Evolutionary conservation across 1,139 yeast species (phyloP).

Genomic region (Trichomonascaceae sp.): DNA sequence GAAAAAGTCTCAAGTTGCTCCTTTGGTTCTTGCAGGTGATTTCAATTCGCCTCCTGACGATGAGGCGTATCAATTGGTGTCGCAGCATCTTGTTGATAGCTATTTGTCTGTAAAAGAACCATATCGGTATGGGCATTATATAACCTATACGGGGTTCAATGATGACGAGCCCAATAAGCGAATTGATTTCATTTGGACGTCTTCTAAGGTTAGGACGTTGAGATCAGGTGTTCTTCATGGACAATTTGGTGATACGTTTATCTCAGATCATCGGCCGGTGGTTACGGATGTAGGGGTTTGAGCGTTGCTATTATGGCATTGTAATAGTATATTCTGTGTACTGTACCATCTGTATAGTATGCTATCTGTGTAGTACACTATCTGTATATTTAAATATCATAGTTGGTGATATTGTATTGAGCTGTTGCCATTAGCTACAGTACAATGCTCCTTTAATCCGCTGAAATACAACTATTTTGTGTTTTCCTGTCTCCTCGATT

Average conservation of each 20-base stretch:
- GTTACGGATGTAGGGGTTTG: slow-evolving; percentile 38
- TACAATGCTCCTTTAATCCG: too few species aligned
- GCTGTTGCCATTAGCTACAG: too few species aligned
- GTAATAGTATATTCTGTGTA: not conserved
- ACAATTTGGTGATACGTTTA: slow-evolving; percentile 39
- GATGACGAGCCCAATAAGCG: slow-evolving; percentile 33
- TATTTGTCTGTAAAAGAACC: slow-evolving; percentile 17
- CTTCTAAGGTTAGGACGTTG: slow-evolving; percentile 28
- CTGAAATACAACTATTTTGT: too few species aligned
- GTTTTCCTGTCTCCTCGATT: too few species aligned
- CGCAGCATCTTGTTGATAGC: slow-evolving; percentile 35
- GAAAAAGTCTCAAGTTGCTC: slow-evolving; percentile 25
- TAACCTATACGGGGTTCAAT: slow-evolving; percentile 48
- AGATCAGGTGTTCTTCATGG: slow-evolving; percentile 46
- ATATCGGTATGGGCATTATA: slow-evolving; percentile 38
- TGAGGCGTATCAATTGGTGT: slow-evolving; percentile 42
- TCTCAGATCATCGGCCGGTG: slow-evolving; percentile 53
- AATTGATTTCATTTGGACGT: slow-evolving; percentile 45
- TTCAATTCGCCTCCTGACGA: slow-evolving; percentile 51
- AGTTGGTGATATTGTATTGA: not conserved
- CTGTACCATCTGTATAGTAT: too few species aligned
- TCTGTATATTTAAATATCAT: too few species aligned
- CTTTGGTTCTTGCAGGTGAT: slow-evolving; percentile 38
- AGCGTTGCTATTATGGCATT: not conserved
- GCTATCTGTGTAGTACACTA: too few species aligned